A percentile compares a stretch with the other conserved stretches of the same genome.
These are phyloP conservation scores for Boletus tylopilopsis DNA, from an alignment of 768 basidiomycete species.

Conservation along the genomic window DNA sequence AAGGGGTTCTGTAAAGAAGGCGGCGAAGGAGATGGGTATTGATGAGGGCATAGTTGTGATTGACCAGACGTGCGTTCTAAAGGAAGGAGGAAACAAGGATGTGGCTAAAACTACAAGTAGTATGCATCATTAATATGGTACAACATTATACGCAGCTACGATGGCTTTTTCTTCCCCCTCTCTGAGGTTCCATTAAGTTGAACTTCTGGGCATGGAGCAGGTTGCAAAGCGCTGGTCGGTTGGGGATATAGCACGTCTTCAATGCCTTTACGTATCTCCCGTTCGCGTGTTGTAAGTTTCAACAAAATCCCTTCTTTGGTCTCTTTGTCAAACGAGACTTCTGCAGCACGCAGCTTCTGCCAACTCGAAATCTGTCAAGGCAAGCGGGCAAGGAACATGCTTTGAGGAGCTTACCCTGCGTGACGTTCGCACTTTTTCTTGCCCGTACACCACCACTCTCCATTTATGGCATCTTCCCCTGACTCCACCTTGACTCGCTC, in stretches of 20 bases:
- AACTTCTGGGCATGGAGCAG: conserved; percentile 33
- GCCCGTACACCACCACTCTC: conserved; percentile 78
- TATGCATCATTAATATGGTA: conserved; percentile 24
- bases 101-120: too few species aligned
- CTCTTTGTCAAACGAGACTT: conserved; percentile 73
- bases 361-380: conserved; percentile 46
- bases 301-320: conserved; percentile 63
- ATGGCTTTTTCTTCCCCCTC: conserved; percentile 58
- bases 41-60: conserved; percentile 12
- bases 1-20: conserved; percentile 94
- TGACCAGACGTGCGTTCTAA: neutral
- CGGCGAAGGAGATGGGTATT: conserved; percentile 96
- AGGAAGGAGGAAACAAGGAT: conserved; percentile 2
- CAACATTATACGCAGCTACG: conserved; percentile 22
- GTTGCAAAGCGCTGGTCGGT: conserved; percentile 33
- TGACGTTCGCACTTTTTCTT: conserved; percentile 77
- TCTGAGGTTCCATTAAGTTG: conserved; percentile 50
- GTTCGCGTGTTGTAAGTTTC: conserved; percentile 70
- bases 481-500: conserved; percentile 33
- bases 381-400: neutral
- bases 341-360: conserved; percentile 72
- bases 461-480: conserved; percentile 38
- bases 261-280: conserved; percentile 72
- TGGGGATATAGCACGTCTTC: conserved; percentile 65
- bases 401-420: conserved; percentile 49